phyloP scores from a whole-genome alignment of 306 rosid genomes.

The Castanopsis chinensis region DNA sequence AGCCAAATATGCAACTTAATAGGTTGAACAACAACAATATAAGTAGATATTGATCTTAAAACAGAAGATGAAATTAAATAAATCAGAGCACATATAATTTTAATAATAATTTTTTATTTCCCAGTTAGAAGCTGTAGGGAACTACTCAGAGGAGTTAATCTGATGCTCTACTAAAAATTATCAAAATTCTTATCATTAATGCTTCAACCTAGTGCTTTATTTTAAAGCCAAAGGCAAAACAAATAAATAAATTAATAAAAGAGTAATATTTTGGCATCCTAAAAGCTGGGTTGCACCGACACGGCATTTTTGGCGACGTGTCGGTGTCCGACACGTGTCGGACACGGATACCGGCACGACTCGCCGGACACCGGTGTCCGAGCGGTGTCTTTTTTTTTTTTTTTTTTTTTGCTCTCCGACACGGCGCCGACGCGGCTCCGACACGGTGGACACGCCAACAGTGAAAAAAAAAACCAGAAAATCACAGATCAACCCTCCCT shows the following conservation, averaged over 20 bases:
- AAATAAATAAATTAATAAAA: neutral
- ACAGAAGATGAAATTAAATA: neutral
- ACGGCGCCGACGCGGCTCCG: too few species aligned
- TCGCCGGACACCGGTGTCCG: too few species aligned
- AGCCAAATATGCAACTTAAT: neutral
- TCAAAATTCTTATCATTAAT: neutral
- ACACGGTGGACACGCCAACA: too few species aligned
- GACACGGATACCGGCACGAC: too few species aligned
- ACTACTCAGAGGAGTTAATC: neutral
- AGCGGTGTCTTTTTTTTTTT: too few species aligned
- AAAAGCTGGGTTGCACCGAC: too few species aligned
- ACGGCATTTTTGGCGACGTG: too few species aligned
- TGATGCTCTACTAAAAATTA: neutral
- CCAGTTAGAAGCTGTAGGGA: neutral
- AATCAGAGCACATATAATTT: neutral
- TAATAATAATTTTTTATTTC: neutral
- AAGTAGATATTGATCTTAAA: neutral
- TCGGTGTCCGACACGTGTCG: too few species aligned
- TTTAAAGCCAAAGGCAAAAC: neutral
- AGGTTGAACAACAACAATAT: neutral
- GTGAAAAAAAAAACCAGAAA: too few species aligned
- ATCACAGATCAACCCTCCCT: too few species aligned
- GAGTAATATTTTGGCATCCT: neutral
- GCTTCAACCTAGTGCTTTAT: neutral
- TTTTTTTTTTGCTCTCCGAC: too few species aligned